Evolutionary conservation across 306 rosid genomes (phyloP).

Genomic region (Aeschynomene evenia): DNA sequence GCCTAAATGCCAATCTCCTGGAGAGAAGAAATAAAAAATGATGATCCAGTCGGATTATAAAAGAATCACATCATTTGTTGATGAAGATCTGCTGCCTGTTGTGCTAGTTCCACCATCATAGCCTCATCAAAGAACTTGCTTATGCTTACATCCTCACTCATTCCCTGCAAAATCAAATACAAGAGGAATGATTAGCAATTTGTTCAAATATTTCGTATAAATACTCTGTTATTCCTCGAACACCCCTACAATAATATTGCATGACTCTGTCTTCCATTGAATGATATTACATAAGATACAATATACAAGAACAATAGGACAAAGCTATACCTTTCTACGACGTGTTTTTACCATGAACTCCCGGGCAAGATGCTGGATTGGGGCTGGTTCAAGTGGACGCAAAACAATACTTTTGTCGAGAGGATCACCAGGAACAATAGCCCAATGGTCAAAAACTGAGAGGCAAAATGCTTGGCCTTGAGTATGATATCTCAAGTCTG

Average conservation of each 20-base stretch:
- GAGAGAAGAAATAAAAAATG: background rate
- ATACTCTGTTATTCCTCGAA: background rate
- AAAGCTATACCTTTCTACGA: slow-evolving; percentile 78
- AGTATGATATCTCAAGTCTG: slow-evolving; percentile 93
- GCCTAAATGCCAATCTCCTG: background rate
- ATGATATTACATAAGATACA: background rate
- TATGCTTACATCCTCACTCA: slow-evolving; percentile 98
- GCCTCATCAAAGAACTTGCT: slow-evolving; percentile 96
- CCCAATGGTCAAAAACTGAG: slow-evolving; percentile 96
- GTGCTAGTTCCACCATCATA: slow-evolving; percentile 99
- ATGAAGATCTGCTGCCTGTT: slow-evolving; percentile 97
- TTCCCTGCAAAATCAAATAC: slow-evolving; percentile 64
- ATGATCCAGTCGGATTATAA: background rate
- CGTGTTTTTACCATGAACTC: slow-evolving; percentile 99
- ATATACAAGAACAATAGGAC: slow-evolving; percentile 5
- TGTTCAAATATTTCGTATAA: background rate
- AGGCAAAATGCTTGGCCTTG: slow-evolving; percentile 96
- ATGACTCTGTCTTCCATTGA: background rate
- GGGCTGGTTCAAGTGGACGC: slow-evolving; percentile 98
- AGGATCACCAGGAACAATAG: slow-evolving; percentile 99
- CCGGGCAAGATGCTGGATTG: slow-evolving; percentile 96
- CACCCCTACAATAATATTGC: background rate
- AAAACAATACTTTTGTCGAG: slow-evolving; percentile 91
- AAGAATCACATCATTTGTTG: slow-evolving; percentile 80
- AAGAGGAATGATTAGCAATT: background rate